Evolutionary conservation across 768 basidiomycete species (phyloP).

Genomic region (Suillus weaverae): DNA sequence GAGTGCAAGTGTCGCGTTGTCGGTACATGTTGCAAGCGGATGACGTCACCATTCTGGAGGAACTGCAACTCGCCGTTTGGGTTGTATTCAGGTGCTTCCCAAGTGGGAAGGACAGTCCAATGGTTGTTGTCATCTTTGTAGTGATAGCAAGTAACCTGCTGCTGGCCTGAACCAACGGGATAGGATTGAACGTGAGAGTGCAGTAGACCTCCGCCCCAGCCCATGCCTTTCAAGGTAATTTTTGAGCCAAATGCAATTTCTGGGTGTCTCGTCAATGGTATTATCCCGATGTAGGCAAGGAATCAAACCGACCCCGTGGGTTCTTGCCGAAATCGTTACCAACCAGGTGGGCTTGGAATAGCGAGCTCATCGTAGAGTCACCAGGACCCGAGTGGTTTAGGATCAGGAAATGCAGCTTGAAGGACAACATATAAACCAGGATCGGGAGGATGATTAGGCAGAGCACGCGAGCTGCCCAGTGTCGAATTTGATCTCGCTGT

Average conservation of each 20-base stretch:
- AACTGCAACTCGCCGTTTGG: constrained; percentile 65
- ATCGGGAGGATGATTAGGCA: constrained; percentile 90
- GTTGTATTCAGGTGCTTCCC: constrained; percentile 72
- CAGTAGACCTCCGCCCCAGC: constrained; percentile 93
- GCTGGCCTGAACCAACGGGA: constrained; percentile 88
- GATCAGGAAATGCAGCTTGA: constrained; percentile 96
- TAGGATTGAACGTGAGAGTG: constrained; percentile 98
- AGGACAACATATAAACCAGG: constrained; percentile 88
- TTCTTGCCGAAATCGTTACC: constrained; percentile 94
- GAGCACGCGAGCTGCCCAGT: constrained; percentile 85
- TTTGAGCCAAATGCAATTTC: constrained; percentile 91
- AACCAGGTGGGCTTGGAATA: constrained; percentile 94
- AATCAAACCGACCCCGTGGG: constrained; percentile 65
- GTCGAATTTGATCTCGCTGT: constrained; percentile 83
- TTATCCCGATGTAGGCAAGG: neutral
- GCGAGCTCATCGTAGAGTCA: constrained; percentile 97
- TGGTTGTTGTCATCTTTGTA: constrained; percentile 99
- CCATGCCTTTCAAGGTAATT: constrained; percentile 94
- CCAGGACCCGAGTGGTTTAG: constrained; percentile 94
- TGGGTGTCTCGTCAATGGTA: constrained; percentile 25
- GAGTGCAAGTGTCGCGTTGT: constrained; percentile 94
- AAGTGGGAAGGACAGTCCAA: constrained; percentile 77
- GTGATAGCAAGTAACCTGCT: constrained; percentile 98
- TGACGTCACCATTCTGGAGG: constrained; percentile 71
- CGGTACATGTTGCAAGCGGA: constrained; percentile 79